A percentile compares a stretch with the other conserved stretches of the same genome.
phyloP scores from a whole-genome alignment of 2,329 filamentous ascomycete genomes.

The Fusarium sp. region DNA sequence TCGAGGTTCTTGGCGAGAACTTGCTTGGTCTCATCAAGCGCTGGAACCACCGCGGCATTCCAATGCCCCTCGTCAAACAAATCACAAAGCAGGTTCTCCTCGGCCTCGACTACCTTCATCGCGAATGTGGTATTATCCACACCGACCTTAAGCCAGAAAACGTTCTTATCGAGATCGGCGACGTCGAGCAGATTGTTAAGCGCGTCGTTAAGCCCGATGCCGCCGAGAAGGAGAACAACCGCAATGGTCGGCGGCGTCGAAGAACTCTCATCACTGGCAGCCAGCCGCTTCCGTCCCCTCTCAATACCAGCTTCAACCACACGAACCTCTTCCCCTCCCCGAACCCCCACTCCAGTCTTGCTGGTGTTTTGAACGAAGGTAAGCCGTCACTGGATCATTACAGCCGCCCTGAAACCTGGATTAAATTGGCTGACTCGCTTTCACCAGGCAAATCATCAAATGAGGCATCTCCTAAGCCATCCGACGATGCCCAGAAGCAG shows the following conservation, averaged over 20 bases:
- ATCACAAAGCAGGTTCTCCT: slow-evolving; percentile 98
- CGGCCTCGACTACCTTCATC: slow-evolving; percentile 94
- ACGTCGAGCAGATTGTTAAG: slow-evolving; percentile 98
- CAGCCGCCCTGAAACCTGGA: not conserved
- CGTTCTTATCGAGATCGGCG: slow-evolving; percentile 97
- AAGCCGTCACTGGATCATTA: slow-evolving; percentile 46
- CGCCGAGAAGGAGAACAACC: slow-evolving; percentile 83
- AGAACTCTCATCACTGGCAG: slow-evolving; percentile 96
- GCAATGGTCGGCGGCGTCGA: slow-evolving; percentile 88
- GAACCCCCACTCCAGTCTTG: slow-evolving; percentile 78
- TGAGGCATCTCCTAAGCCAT: slow-evolving; percentile 62
- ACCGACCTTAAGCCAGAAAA: slow-evolving; percentile 98
- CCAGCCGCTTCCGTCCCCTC: slow-evolving; percentile 92
- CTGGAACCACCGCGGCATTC: slow-evolving; percentile 98
- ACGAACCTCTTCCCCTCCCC: slow-evolving; percentile 74
- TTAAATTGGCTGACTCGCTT: slow-evolving; percentile 23
- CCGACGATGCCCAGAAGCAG: slow-evolving; percentile 78
- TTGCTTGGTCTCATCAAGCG: slow-evolving; percentile 94
- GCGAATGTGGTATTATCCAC: slow-evolving; percentile 98
- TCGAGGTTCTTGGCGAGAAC: slow-evolving; percentile 97
- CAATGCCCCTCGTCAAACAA: slow-evolving; percentile 95
- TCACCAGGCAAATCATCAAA: slow-evolving; percentile 51
- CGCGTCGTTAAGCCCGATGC: slow-evolving; percentile 88
- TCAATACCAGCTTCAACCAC: slow-evolving; percentile 91
- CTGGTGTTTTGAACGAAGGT: slow-evolving; percentile 86